Conservation (phyloP, 176 grass and related monocot genomes). For the Microstegium vimineum region DNA sequence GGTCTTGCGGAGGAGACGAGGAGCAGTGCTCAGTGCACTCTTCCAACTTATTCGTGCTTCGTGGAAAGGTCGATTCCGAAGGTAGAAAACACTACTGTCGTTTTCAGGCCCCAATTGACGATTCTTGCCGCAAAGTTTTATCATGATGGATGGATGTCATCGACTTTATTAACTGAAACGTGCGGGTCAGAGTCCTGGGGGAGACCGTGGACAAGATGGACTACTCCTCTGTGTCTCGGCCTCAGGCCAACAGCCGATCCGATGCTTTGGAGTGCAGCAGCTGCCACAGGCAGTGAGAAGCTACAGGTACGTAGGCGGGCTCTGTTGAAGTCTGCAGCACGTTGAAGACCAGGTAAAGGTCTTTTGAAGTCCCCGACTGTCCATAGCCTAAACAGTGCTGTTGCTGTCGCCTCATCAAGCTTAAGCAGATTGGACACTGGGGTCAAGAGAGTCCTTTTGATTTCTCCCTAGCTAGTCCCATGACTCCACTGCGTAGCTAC, state of each 20-base stretch:
- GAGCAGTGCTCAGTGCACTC: neutral
- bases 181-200: conserved; percentile 1
- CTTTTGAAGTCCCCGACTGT: too few relatives aligned
- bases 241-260: too few relatives aligned
- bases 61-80: neutral
- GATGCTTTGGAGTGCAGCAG: neutral
- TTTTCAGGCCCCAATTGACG: neutral
- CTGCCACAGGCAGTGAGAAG: too few relatives aligned
- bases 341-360: too few relatives aligned
- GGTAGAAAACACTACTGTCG: neutral
- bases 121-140: neutral
- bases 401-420: too few relatives aligned
- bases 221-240: neutral
- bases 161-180: neutral
- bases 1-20: neutral
- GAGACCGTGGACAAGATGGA: conserved; percentile 10
- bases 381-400: too few relatives aligned
- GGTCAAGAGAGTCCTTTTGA: too few relatives aligned
- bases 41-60: neutral
- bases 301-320: too few relatives aligned
- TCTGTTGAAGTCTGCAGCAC: too few relatives aligned
- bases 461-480: too few relatives aligned
- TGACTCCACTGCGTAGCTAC: too few relatives aligned
- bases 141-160: neutral
- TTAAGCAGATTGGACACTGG: too few relatives aligned